Evolutionary conservation across 441 rosid species (phyloP), one percentile per base, ranked within the genome.

Genomic region (Hura crepitans): DNA sequence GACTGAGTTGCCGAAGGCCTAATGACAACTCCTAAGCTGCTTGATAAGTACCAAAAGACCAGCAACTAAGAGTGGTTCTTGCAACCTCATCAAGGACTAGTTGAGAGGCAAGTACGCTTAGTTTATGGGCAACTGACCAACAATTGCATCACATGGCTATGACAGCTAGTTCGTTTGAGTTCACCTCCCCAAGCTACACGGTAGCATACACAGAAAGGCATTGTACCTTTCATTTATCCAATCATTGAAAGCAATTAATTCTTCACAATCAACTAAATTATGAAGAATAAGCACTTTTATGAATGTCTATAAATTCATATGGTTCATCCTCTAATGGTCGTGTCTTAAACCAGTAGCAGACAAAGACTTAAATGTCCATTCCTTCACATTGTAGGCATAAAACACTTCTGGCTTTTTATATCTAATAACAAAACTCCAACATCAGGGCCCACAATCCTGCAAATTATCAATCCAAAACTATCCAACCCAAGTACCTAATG

Each of bases 371-470:
- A 8, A 20, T n/a, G 17, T 49, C 46, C 55, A 60, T 51, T 66
- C 47, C 69, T 72, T 75, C 74, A 72, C 72, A 75, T 75, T 59
- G 47, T 2, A 56, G 59, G 75, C 66, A 45, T 7, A n/a, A 39
- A 20, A 62, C 61, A 45, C 65, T 37, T 7, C 33, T 0, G 42
- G 28, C 30, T 5, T 63, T 59, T 8, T 20, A 12, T 25, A 18
- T 37, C 43, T 47, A 20, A 54, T 46, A 49, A n/a, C n/a, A n/a
- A n/a, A 62, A 65, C 69, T 61, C 75, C 56, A 59, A 74, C 73
- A 62, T 23, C 13, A n/a, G 69, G 58, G 5, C 69, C 72, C 64
- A 61, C 62, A 8, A 0, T 11, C 56, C 71, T 12, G 15, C 39
- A 28, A 20, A 45, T 11, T 30, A 23, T 47, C 10, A 62, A 28